Conservation (phyloP, 2,329 filamentous ascomycete genomes). For the Ophiocordyceps unilateralis region DNA sequence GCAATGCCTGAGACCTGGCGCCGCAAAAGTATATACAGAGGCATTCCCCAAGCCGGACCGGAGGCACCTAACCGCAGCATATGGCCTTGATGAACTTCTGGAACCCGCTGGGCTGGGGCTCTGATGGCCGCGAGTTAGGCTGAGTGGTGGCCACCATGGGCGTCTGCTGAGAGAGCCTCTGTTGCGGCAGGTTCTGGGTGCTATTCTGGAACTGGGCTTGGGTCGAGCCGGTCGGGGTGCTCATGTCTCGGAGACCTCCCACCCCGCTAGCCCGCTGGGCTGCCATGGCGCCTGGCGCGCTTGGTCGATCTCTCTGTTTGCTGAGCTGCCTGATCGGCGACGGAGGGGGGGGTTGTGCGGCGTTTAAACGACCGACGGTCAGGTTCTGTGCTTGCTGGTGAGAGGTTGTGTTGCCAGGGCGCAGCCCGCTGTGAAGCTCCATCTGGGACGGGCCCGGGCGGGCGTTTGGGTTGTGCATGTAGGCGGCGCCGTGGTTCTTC, state of each 20-base stretch:
- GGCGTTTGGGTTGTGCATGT: conserved; percentile 60
- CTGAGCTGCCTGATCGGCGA: conserved; percentile 69
- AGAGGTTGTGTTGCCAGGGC: conserved; percentile 46
- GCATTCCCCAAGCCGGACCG: conserved; percentile 10
- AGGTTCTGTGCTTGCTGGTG: conserved; percentile 46
- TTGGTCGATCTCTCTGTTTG: conserved; percentile 61
- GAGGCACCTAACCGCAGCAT: conserved; percentile 57
- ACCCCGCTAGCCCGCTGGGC: conserved; percentile 62
- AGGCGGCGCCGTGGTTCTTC: conserved; percentile 46
- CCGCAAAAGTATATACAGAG: conserved; percentile 9
- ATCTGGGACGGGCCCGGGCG: conserved; percentile 69
- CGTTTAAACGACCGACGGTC: conserved; percentile 81
- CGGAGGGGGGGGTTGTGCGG: conserved; percentile 75
- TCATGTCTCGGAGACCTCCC: conserved; percentile 57
- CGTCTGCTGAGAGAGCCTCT: conserved; percentile 41
- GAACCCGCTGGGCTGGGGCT: conserved; percentile 64
- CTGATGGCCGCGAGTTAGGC: conserved; percentile 38
- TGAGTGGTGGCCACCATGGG: conserved; percentile 36
- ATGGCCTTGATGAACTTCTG: conserved; percentile 87
- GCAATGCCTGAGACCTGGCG: not conserved
- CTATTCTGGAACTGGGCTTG: conserved; percentile 96
- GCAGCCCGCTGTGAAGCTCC: conserved; percentile 62
- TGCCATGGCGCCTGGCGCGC: conserved; percentile 54
- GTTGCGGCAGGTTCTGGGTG: conserved; percentile 66
- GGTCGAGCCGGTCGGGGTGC: conserved; percentile 76